Conservation (phyloP, 257 asterid species). For the Solanum chmielewskii region DNA sequence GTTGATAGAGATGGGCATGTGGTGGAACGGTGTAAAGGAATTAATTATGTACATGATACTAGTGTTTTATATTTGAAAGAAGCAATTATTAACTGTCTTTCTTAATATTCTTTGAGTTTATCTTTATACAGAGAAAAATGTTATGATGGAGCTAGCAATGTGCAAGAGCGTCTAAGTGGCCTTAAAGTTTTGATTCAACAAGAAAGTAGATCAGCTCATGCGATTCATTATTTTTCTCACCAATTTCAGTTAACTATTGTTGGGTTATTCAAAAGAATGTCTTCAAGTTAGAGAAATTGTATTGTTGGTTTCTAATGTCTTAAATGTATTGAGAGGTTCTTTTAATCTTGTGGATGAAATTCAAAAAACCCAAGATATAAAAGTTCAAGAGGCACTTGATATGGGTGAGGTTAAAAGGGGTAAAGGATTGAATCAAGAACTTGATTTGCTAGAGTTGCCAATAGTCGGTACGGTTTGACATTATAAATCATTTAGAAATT, state of each 20-base stretch:
- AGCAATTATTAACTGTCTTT: not conserved
- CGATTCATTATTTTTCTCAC: not conserved
- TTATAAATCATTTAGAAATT: too few relatives aligned
- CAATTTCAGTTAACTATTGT: not conserved
- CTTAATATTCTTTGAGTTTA: not conserved
- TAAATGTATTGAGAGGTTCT: not conserved
- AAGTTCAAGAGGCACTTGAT: not conserved
- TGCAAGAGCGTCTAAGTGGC: not conserved
- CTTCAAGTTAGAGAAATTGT: not conserved
- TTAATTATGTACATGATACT: not conserved
- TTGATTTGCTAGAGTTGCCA: not conserved
- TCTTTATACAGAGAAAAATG: not conserved
- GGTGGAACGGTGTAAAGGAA: not conserved
- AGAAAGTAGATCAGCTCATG: not conserved
- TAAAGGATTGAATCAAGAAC: not conserved
- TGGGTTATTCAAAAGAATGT: not conserved
- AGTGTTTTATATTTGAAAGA: not conserved
- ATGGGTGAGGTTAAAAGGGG: not conserved
- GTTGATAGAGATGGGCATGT: not conserved
- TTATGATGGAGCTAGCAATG: not conserved
- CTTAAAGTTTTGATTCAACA: not conserved
- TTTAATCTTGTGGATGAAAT: not conserved
- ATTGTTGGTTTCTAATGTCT: not conserved
- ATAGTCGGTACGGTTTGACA: not conserved
- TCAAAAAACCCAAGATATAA: not conserved